phyloP scores from a whole-genome alignment of 2,329 filamentous ascomycete species.

The Paecilomyces dactylethromorphus region DNA sequence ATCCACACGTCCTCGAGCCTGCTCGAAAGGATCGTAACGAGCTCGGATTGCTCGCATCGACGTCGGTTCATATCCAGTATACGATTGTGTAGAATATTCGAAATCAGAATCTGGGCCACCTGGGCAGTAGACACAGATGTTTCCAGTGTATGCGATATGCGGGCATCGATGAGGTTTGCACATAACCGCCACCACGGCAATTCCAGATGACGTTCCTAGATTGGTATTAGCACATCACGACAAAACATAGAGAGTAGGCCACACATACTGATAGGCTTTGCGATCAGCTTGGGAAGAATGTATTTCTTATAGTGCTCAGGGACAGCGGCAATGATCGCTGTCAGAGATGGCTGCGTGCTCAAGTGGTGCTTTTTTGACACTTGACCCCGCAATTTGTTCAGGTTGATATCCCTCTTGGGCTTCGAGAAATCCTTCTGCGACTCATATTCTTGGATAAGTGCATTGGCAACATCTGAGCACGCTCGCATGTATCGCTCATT shows the following conservation, averaged over 20 bases:
- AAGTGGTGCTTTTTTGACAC: constrained; percentile 90
- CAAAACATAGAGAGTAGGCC: background rate
- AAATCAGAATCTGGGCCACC: constrained; percentile 97
- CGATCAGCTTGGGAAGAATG: constrained; percentile 89
- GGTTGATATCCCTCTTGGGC: constrained; percentile 78
- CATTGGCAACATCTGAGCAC: constrained; percentile 91
- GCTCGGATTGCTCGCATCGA: constrained; percentile 98
- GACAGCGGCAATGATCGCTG: constrained; percentile 94
- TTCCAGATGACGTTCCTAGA: constrained; percentile 86
- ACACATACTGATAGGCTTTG: constrained; percentile 79
- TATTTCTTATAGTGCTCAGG: constrained; percentile 99
- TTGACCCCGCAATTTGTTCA: constrained; percentile 80
- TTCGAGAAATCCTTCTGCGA: constrained; percentile 65
- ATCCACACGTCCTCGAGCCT: constrained; percentile 89
- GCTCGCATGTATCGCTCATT: constrained; percentile 91
- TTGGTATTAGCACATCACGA: background rate
- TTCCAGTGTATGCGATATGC: constrained; percentile 96
- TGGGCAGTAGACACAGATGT: constrained; percentile 98
- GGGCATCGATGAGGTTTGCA: constrained; percentile 97
- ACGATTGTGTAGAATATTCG: constrained; percentile 97
- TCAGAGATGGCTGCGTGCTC: constrained; percentile 80
- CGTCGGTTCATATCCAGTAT: constrained; percentile 96
- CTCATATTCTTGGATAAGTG: constrained; percentile 91
- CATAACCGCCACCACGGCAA: constrained; percentile 98
- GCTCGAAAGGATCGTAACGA: constrained; percentile 95